Base-by-base conservation (phyloP, 805 yeast genomes). In the Candida hispaniensis region DNA sequence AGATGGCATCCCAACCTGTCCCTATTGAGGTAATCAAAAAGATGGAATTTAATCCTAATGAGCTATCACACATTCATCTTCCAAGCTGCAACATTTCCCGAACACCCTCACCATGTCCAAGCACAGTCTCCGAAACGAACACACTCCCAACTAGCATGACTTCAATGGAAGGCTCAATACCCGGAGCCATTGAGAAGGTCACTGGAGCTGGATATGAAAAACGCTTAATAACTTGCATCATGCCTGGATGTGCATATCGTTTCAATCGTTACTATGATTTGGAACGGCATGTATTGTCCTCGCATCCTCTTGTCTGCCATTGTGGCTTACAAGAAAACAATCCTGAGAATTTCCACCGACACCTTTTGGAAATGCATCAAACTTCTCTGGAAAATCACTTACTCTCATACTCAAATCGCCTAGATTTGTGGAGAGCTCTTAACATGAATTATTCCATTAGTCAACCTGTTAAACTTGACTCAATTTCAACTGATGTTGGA, bases 71-170 rank as follows among this genome's bases (percentile, higher is more conserved):
- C n/a, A n/a, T n/a, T n/a, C n/a, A n/a, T n/a, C n/a, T n/a, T n/a
- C n/a, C n/a, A n/a, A n/a, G n/a, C n/a, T n/a, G n/a, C n/a, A n/a
- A n/a, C n/a, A 34, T 61, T 80, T 41, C 59, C 7, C 86, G 30
- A 67, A 68, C 3, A 71, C 68, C 38, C 97, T 88, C 55, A 63
- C 70, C 38, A 61, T 62, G 11, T 79, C 71, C 47, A 67, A 63
- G 43, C 96, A 88, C 44, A 69, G 63, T 9, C 50, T 49, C 9
- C 35, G 45, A 10, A 44, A 41, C 7, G 14, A 61, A 30, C 51
- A 48, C 38, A 47, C 41, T 28, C 50, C 59, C 39, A 49, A 47
- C 7, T 27, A 40, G n/a, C 40, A 39, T 5, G 33, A 28, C 18
- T 55, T 59, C 33, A 39, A 34, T 12, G 48, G 23, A 14, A 45